Percentiles rank a stretch among this genome's conserved stretches.
Conservation (phyloP, 2,329 filamentous ascomycete genomes). For the Colletotrichum lindemuthianum region DNA sequence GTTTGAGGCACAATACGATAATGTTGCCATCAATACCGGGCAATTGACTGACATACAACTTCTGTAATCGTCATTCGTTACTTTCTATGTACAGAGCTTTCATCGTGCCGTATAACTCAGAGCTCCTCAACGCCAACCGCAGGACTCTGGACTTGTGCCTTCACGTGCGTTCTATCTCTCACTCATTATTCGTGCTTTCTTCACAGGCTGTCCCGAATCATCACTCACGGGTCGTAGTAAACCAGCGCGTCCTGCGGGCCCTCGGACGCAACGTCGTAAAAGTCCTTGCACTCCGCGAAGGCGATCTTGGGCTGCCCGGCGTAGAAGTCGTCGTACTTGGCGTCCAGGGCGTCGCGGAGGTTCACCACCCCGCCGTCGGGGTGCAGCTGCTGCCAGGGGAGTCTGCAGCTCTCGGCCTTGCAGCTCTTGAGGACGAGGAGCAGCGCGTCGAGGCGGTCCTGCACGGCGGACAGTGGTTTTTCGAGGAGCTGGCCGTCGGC, state of each 20-base stretch:
- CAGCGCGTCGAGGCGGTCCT: slow-evolving; percentile 65
- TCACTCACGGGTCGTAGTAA: slow-evolving; percentile 25
- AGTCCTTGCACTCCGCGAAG: slow-evolving; percentile 64
- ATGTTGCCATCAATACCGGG: no score
- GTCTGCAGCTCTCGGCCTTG: slow-evolving; percentile 60
- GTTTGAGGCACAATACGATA: no score
- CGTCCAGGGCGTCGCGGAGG: slow-evolving; percentile 60
- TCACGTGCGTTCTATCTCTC: not conserved
- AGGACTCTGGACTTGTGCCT: no score
- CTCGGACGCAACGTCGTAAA: slow-evolving; percentile 66
- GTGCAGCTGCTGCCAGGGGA: slow-evolving; percentile 68
- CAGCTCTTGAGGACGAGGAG: slow-evolving; percentile 71
- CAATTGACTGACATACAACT: no score
- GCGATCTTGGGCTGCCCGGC: slow-evolving; percentile 57
- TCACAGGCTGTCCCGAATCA: not conserved
- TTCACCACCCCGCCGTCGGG: slow-evolving; percentile 61
- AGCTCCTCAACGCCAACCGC: not conserved
- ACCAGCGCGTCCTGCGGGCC: slow-evolving; percentile 53
- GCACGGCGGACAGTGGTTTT: slow-evolving; percentile 50
- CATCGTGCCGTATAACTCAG: not conserved
- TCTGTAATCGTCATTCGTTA: no score
- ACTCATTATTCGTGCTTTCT: slow-evolving; percentile 10
- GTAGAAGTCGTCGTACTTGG: slow-evolving; percentile 64
- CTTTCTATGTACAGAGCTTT: no score
- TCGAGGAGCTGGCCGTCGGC: slow-evolving; percentile 41